These are phyloP conservation scores for Echeveria elegans DNA, from an alignment of 164 flowering plant species.

Conservation along the genomic window DNA sequence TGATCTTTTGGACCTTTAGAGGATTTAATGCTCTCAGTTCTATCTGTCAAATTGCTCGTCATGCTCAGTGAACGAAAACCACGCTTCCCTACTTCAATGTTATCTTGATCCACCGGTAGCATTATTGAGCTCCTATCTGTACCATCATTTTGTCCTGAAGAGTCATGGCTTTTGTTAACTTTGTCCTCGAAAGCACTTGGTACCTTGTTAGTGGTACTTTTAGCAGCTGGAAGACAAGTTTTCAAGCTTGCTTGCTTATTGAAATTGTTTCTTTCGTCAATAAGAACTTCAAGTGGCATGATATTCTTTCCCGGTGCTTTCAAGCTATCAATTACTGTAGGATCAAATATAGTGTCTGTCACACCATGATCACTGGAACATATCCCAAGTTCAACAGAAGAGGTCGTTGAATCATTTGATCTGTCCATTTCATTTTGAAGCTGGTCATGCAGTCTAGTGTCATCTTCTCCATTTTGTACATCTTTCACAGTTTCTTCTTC, in stretches of 20 bases:
- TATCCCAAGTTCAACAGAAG: slow-evolving; percentile 1
- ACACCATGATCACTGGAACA: slow-evolving; percentile 6
- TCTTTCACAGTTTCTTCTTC: slow-evolving; percentile 6
- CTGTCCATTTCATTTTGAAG: slow-evolving; percentile 2
- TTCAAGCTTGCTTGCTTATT: too few species aligned
- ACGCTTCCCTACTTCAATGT: slow-evolving; percentile 15
- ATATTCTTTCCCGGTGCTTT: too few species aligned
- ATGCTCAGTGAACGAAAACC: neutral
- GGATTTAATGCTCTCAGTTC: slow-evolving; percentile 15
- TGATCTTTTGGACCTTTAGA: slow-evolving; percentile 10
- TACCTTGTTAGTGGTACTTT: too few species aligned
- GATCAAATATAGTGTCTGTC: neutral
- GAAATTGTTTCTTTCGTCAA: too few species aligned
- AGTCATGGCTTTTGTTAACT: too few species aligned
- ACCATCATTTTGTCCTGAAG: too few species aligned
- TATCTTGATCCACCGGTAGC: slow-evolving; percentile 13
- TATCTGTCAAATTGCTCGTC: slow-evolving; percentile 14
- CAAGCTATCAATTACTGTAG: too few species aligned
- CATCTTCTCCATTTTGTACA: neutral
- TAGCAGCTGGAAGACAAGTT: too few species aligned
- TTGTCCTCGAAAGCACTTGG: too few species aligned
- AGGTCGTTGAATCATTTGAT: too few species aligned
- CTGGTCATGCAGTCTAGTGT: neutral
- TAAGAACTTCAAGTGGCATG: too few species aligned
- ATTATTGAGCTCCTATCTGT: neutral